A percentile compares a stretch with the other conserved stretches of the same genome.
These are phyloP conservation scores for Boletellus ananiceps DNA, from an alignment of 768 basidiomycete genomes.

Conservation along the genomic window DNA sequence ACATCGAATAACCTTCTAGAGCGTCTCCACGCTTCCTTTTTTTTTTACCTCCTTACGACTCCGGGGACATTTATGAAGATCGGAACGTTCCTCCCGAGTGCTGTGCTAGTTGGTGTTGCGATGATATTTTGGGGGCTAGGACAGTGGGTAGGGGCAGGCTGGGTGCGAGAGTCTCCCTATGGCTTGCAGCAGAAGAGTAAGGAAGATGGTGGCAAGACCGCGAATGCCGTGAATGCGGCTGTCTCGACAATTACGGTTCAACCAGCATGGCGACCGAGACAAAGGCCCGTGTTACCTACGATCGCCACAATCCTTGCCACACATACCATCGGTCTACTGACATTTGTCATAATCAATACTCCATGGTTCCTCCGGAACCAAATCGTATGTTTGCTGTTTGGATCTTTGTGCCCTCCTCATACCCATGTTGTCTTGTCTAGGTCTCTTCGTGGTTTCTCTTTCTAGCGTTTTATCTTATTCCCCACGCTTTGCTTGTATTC, in stretches of 20 bases:
- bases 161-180: conserved; percentile 30
- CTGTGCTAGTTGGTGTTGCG: conserved; percentile 75
- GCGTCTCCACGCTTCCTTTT: conserved; percentile 94
- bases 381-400: conserved; percentile 33
- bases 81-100: conserved; percentile 86
- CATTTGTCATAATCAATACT: conserved; percentile 48
- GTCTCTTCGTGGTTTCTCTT: conserved; percentile 32
- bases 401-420: not conserved
- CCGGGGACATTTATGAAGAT: conserved; percentile 78
- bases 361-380: conserved; percentile 40
- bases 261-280: conserved; percentile 26
- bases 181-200: conserved; percentile 1
- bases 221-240: not conserved
- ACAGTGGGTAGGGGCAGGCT: conserved; percentile 66
- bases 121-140: conserved; percentile 82
- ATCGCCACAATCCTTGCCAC: conserved; percentile 52
- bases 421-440: conserved; percentile 20
- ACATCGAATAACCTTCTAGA: conserved; percentile 94
- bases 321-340: conserved; percentile 48
- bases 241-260: not conserved
- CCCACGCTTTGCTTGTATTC: conserved; percentile 30
- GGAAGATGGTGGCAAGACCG: conserved; percentile 11
- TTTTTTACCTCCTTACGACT: conserved; percentile 73
- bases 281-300: conserved; percentile 50
- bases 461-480: conserved; percentile 28